Base-by-base conservation (phyloP, 208 protist species). In the Acanthamoeba comandoni region DNA sequence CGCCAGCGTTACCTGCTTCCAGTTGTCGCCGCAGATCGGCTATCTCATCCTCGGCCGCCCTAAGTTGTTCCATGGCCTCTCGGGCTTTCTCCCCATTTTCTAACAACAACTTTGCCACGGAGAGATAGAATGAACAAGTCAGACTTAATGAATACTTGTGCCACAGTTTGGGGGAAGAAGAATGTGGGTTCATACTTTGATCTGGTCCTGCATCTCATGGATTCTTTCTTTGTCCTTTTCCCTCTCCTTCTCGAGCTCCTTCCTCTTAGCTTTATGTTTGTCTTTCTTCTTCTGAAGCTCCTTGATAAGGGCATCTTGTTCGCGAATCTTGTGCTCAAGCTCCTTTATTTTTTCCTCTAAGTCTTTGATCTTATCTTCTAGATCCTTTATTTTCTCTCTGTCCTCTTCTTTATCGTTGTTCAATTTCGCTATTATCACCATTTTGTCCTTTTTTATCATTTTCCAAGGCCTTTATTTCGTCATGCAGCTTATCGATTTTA, bases 241-340 rank as follows among this genome's bases (percentile, higher is more conserved):
- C 67, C n/a, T 29, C 67, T 24, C 67, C 17, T 48, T 35, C 67
- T 75, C 67, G 57, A 67, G 11, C 51, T 48, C 53, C 24, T 67
- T 31, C 31, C 17, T 62, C 57, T 67, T 80, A 11, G 2, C n/a
- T 53, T 80, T 31, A 17, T 24, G 11, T 48, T 86, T 43, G 55
- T 86, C 77, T 22, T 48, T 19, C 77, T 86, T 24, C 55, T 86
- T 22, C 24, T 75, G n/a, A 29, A 75, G 24, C 8, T 29, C 26
- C 17, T 75, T 29, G 24, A 64, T n/a, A n/a, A 64, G 19, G n/a
- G 24, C 24, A 22, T 80, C 15, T 19, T 62, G 43, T 58, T 69
- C 53, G 2, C 49, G 19, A 58, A 52, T 2, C 77, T 86, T 49
- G 12, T 64, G 22, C 55, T 67, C 29, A 65, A 65, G 58, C 58